phyloP scores from a whole-genome alignment of 192 early-diverging fungal genomes.

The Thamnidium elegans region DNA sequence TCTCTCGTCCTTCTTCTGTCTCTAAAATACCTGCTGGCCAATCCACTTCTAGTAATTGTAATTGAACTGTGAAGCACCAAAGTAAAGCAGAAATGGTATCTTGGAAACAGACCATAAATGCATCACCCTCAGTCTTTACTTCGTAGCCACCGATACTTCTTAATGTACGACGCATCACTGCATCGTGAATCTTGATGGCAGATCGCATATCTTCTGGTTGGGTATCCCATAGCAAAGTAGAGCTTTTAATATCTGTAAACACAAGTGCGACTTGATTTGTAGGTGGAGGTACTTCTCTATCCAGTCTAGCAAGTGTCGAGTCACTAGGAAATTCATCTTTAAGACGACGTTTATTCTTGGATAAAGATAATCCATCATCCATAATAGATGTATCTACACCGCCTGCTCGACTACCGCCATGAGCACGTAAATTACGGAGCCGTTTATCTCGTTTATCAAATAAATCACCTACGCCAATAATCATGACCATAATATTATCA shows the following conservation, averaged over 20 bases:
- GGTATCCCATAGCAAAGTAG: conserved; percentile 89
- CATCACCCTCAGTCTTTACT: conserved; percentile 94
- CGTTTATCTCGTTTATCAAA: conserved; percentile 44
- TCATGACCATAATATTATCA: conserved; percentile 82
- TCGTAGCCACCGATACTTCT: conserved; percentile 87
- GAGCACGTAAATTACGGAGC: conserved; percentile 36
- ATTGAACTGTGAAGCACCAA: conserved; percentile 87
- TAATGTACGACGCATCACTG: conserved; percentile 77
- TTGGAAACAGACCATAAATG: conserved; percentile 91
- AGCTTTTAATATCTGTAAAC: conserved; percentile 94
- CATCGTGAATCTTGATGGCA: conserved; percentile 84
- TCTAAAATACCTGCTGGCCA: conserved; percentile 87
- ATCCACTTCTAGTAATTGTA: conserved; percentile 73
- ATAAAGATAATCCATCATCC: conserved; percentile 19
- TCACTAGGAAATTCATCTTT: conserved; percentile 49
- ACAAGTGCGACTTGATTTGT: conserved; percentile 80
- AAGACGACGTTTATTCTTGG: conserved; percentile 39
- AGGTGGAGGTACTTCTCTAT: conserved; percentile 81
- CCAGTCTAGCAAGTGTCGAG: conserved; percentile 57
- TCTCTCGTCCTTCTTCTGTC: conserved; percentile 69
- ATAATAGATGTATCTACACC: conserved; percentile 14
- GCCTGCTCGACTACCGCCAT: conserved; percentile 36
- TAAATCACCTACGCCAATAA: conserved; percentile 80
- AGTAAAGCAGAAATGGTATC: conserved; percentile 75
- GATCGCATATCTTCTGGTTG: conserved; percentile 78